These are phyloP conservation scores for Talaromyces marneffei DNA, from an alignment of 2,329 filamentous ascomycete species.

Conservation along the genomic window DNA sequence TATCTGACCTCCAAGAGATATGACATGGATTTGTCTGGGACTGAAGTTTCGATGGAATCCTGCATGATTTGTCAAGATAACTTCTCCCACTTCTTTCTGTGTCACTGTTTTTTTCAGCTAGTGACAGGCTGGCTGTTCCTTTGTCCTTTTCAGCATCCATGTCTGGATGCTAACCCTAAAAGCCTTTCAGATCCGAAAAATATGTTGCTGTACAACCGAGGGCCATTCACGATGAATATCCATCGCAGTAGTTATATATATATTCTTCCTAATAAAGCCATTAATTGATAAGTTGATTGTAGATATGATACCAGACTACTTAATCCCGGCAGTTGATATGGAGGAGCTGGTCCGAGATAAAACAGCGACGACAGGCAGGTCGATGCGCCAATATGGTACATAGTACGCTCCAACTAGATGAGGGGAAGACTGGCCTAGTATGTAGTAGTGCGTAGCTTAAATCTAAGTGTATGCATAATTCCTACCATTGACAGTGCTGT, in stretches of 20 bases:
- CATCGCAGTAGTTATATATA: no score
- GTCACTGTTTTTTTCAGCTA: background rate
- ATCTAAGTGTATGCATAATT: background rate
- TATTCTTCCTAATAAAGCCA: no score
- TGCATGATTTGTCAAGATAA: background rate
- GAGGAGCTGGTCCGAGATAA: background rate
- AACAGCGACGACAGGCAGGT: background rate
- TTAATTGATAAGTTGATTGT: background rate
- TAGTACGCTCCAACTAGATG: background rate
- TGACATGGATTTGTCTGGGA: slow-evolving; percentile 8
- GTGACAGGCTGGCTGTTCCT: background rate
- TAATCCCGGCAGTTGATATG: no score
- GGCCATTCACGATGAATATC: no score
- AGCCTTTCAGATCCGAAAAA: no score
- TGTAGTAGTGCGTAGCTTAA: background rate
- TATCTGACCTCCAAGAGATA: slow-evolving; percentile 16
- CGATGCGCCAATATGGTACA: background rate
- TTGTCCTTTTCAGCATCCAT: background rate
- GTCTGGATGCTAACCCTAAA: background rate
- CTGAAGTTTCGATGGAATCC: slow-evolving; percentile 3
- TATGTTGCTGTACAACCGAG: no score
- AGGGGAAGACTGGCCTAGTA: background rate
- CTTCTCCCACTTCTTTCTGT: background rate
- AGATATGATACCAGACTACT: background rate
- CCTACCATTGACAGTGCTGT: no score